phyloP scores from a whole-genome alignment of 148 eudicot species.

The Nepenthes mirabilis region DNA sequence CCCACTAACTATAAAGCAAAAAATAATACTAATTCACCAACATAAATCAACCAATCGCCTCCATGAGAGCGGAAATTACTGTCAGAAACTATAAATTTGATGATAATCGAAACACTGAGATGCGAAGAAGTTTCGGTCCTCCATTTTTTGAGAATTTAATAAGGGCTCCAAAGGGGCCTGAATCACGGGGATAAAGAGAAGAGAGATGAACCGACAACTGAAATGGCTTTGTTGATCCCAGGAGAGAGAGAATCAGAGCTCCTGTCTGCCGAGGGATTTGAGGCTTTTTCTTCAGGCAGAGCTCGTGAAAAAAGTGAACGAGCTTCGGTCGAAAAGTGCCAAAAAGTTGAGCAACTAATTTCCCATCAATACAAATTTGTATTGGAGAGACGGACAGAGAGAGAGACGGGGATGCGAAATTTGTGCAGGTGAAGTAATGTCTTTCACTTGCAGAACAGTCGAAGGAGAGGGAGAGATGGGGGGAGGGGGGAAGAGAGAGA shows the following conservation, averaged over 20 bases:
- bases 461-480: no score
- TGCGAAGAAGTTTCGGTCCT: slow-evolving; percentile 2
- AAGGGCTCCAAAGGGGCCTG: background rate
- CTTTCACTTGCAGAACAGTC: no score
- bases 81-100: slow-evolving; percentile 11
- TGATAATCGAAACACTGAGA: slow-evolving; percentile 6
- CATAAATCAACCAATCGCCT: background rate
- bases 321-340: slow-evolving; percentile 8
- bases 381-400: no score
- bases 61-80: slow-evolving; percentile 8
- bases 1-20: slow-evolving; percentile 1
- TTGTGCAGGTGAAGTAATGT: no score
- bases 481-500: no score
- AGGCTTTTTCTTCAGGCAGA: slow-evolving; percentile 26
- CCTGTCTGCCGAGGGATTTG: background rate
- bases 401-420: no score
- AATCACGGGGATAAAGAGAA: background rate
- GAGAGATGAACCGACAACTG: slow-evolving; percentile 30
- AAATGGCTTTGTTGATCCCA: slow-evolving; percentile 18
- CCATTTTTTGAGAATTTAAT: background rate
- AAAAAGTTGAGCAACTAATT: slow-evolving; percentile 2
- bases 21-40: no score
- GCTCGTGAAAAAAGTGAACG: slow-evolving; percentile 34
- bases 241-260: background rate
- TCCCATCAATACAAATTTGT: no score